These are phyloP conservation scores for Pachyrhizus erosus DNA, from an alignment of 306 rosid species.

Conservation along the genomic window DNA sequence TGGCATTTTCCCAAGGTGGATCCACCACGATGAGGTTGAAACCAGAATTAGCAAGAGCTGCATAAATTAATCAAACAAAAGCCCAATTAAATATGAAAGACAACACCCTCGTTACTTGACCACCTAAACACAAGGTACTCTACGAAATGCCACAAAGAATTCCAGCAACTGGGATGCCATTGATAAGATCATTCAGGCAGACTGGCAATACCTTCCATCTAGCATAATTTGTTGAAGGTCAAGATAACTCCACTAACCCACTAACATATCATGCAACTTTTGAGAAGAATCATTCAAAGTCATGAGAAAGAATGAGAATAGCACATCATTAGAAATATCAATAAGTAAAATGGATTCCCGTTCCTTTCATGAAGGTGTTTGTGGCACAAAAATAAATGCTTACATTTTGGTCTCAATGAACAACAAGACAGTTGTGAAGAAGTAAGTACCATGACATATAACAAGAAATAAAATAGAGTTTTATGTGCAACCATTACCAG, in stretches of 20 bases:
- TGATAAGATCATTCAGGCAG: slow-evolving; percentile 36
- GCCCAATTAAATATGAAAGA: background rate
- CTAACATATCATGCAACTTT: slow-evolving; percentile 28
- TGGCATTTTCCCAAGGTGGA: slow-evolving; percentile 99
- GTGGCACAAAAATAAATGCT: slow-evolving; percentile 15
- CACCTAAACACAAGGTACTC: slow-evolving; percentile 28
- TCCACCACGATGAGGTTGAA: slow-evolving; percentile 82
- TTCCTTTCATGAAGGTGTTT: slow-evolving; percentile 23
- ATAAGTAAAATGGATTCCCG: background rate
- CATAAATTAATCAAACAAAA: slow-evolving; percentile 26
- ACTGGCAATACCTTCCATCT: slow-evolving; percentile 21
- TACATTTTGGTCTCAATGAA: background rate
- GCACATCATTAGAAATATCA: background rate
- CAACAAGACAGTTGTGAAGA: slow-evolving; percentile 30
- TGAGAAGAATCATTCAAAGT: background rate
- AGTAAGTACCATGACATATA: slow-evolving; percentile 30
- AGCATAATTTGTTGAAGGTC: slow-evolving; percentile 20
- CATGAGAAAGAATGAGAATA: slow-evolving; percentile 8
- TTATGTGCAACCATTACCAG: slow-evolving; percentile 71
- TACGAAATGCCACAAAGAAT: slow-evolving; percentile 27
- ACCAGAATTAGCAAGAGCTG: slow-evolving; percentile 69
- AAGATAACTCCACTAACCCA: slow-evolving; percentile 28
- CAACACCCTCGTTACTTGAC: background rate
- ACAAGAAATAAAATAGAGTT: slow-evolving; percentile 37
- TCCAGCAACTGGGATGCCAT: slow-evolving; percentile 11